Conservation (phyloP, 177 flowering plant species). For the Vitis hybrid region DNA sequence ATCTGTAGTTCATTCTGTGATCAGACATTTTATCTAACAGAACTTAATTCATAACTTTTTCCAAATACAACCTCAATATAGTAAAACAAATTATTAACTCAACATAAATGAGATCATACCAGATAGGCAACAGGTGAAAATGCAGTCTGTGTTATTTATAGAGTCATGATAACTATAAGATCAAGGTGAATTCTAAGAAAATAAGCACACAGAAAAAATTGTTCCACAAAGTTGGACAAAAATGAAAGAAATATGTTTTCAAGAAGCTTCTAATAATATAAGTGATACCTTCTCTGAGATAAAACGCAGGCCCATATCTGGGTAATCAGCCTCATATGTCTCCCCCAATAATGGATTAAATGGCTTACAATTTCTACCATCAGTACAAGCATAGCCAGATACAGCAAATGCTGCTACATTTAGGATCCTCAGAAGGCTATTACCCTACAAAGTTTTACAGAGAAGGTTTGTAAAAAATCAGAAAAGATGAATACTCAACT, state of each 20-base stretch:
- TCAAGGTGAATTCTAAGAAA: too few relatives aligned
- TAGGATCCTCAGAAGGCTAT: conserved; percentile 42
- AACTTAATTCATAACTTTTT: too few relatives aligned
- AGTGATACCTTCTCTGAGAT: conserved; percentile 37
- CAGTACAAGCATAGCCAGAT: conserved; percentile 48
- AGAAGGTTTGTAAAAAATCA: neutral
- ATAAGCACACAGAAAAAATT: too few relatives aligned
- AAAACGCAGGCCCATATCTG: conserved; percentile 42
- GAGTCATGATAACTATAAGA: too few relatives aligned
- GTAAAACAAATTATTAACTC: too few relatives aligned
- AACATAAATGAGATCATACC: too few relatives aligned
- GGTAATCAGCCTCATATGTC: conserved; percentile 49
- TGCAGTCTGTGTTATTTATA: too few relatives aligned
- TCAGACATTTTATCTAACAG: too few relatives aligned
- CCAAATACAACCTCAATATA: too few relatives aligned
- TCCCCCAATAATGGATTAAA: conserved; percentile 47
- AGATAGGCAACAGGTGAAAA: too few relatives aligned
- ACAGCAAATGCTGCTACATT: conserved; percentile 50
- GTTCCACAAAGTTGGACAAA: too few relatives aligned
- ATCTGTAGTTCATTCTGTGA: too few relatives aligned
- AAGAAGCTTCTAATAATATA: neutral
- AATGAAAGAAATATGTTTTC: neutral
- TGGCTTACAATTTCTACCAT: conserved; percentile 45
- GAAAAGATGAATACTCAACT: neutral
- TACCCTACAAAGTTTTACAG: conserved; percentile 31